Percentiles rank a stretch among this genome's conserved stretches.
Conservation (phyloP, 2,329 filamentous ascomycete species). For the Aspergillus fumigatus region DNA sequence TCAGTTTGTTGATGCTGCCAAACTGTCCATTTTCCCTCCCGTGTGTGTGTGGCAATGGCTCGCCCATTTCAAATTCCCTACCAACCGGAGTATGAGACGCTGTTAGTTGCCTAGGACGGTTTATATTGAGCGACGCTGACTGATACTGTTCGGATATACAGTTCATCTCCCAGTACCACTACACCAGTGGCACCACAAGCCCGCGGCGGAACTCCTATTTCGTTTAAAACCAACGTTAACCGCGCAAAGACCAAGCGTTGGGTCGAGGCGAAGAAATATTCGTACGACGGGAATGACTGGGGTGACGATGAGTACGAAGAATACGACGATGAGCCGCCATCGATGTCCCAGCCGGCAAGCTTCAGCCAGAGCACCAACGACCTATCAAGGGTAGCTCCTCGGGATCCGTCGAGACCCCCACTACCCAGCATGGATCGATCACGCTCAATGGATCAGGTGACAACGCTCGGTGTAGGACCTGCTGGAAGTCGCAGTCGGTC, state of each 20-base stretch:
- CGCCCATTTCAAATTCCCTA: conserved; percentile 21
- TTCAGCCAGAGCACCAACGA: conserved; percentile 25
- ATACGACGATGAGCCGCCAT: conserved; percentile 53
- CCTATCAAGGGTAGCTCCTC: conserved; percentile 7
- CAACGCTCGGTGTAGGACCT: conserved; percentile 11
- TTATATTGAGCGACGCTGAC: background rate
- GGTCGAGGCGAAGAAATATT: conserved; percentile 81
- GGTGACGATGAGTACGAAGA: conserved; percentile 63
- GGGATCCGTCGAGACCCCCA: conserved; percentile 10
- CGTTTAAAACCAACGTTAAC: conserved; percentile 81
- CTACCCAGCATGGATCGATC: conserved; percentile 31
- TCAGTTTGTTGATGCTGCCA: conserved; percentile 1
- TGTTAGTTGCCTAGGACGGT: conserved; percentile 16
- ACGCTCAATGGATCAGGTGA: conserved; percentile 36
- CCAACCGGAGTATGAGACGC: conserved; percentile 19
- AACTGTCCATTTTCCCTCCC: conserved; percentile 1
- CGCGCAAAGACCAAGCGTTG: conserved; percentile 90
- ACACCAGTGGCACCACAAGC: conserved; percentile 27
- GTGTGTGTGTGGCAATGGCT: conserved; percentile 21
- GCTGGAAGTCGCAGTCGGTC: conserved; percentile 23
- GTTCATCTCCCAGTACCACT: conserved; percentile 16
- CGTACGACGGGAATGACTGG: conserved; percentile 94
- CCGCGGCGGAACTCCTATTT: conserved; percentile 42
- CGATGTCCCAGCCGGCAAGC: conserved; percentile 20
- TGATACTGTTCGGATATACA: background rate